phyloP scores from a whole-genome alignment of 495 filamentous ascomycete species.

The Neurospora sp. region DNA sequence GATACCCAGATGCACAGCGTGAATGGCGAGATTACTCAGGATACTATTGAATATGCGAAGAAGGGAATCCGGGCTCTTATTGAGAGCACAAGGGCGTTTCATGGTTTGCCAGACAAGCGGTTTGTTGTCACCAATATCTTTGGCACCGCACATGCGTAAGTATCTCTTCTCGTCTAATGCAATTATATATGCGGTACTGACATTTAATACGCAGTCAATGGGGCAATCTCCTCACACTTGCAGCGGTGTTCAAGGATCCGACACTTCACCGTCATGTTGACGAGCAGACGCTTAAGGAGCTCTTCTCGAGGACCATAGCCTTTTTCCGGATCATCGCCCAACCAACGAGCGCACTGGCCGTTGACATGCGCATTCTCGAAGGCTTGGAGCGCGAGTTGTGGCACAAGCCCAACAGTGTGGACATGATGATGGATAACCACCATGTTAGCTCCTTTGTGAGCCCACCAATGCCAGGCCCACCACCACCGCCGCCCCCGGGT shows the following conservation, averaged over 20 bases:
- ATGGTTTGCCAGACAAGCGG: slow-evolving; percentile 53
- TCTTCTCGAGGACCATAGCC: slow-evolving; percentile 55
- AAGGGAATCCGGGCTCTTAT: slow-evolving; percentile 63
- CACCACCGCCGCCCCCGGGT: not conserved
- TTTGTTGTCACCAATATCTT: slow-evolving; percentile 89
- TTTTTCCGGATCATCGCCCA: slow-evolving; percentile 54
- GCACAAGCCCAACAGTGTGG: slow-evolving; percentile 2
- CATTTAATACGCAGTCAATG: slow-evolving; percentile 62
- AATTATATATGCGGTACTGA: not conserved
- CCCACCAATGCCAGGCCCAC: not conserved
- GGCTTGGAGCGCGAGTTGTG: slow-evolving; percentile 47
- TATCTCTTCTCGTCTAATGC: slow-evolving; percentile 5
- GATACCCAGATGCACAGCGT: not conserved
- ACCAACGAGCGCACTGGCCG: slow-evolving; percentile 55
- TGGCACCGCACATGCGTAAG: slow-evolving; percentile 95
- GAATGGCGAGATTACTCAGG: slow-evolving; percentile 30
- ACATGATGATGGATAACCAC: slow-evolving; percentile 6
- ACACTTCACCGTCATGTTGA: slow-evolving; percentile 44
- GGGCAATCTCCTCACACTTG: slow-evolving; percentile 83
- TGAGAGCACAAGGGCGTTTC: slow-evolving; percentile 78
- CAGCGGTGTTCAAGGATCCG: slow-evolving; percentile 59
- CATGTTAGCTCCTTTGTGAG: not conserved
- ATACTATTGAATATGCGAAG: slow-evolving; percentile 42
- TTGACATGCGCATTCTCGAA: slow-evolving; percentile 58
- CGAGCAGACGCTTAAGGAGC: slow-evolving; percentile 34